phyloP scores from a whole-genome alignment of 2,329 filamentous ascomycete species.

The Aspergillus uvarum region DNA sequence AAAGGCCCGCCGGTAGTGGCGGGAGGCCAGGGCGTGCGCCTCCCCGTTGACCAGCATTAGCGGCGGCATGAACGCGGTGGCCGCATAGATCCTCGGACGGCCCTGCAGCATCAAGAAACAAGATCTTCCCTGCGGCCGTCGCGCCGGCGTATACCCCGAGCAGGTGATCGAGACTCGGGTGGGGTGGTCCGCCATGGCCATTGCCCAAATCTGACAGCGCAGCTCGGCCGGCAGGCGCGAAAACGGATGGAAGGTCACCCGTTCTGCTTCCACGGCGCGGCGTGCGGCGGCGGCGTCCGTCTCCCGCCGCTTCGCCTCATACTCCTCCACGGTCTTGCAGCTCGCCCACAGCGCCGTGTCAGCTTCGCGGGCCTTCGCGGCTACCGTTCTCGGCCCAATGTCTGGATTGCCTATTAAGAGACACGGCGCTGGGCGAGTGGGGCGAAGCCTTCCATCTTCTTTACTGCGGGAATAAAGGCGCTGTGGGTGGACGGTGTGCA shows the following conservation, averaged over 20 bases:
- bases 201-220: background rate
- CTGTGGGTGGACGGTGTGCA: background rate
- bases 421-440: background rate
- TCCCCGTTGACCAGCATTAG: background rate
- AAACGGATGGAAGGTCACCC: background rate
- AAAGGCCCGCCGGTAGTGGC: constrained; percentile 2
- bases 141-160: background rate
- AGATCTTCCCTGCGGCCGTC: background rate
- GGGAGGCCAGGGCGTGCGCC: background rate
- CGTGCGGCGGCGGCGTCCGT: background rate
- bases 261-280: background rate
- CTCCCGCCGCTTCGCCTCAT: background rate
- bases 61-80: constrained; percentile 2
- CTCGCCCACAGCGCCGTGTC: background rate
- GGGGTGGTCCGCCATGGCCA: background rate
- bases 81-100: background rate
- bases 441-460: background rate
- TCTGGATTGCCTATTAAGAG: background rate
- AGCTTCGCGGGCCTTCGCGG: background rate
- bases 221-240: background rate
- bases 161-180: background rate
- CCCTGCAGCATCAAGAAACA: too few species aligned
- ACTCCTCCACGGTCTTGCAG: background rate
- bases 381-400: background rate
- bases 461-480: background rate